Base-by-base conservation (phyloP, 768 basidiomycete genomes). In the Pilatotrama ljubarskyi region DNA sequence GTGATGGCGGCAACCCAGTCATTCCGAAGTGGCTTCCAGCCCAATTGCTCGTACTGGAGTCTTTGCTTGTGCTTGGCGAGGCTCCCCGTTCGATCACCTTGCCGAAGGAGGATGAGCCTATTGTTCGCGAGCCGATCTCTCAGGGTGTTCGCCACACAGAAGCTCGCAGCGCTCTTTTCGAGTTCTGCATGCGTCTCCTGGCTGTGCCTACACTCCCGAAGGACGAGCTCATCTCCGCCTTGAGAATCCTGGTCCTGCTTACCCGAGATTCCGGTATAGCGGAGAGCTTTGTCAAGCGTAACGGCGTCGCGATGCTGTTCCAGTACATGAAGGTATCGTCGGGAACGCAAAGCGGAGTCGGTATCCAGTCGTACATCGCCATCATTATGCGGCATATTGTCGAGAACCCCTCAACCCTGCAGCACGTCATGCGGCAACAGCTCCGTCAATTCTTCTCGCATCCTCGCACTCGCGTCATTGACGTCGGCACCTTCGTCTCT, bases 331-430 rank as follows among this genome's bases (percentile, higher is more conserved):
- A 84, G 64, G 74, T 78, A 17, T 75, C 80, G 5, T 77, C 85
- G 0, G 80, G 86, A 15, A 84, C 86, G 9, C 62, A 73, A 2
- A 70, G 70, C 22, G 68, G 71, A 10, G 72, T 78, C 26, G 87
- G 89, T 18, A 88, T 87, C 63, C 92, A 93, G 46, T 86, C 90
- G 0, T 93, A 94, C 71, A 83, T 94, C 54, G 86, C 87, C 41
- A 90, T 89, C 67, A 90, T 98, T 61, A 78, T 98, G n/a, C 88
- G 97, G 7, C 97, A 99, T 69, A 75, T 93, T 52, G 84, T 95
- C 49, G 97, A 99, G 74, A 92, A 95, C 63, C 67, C 79, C 2
- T 69, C 75, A 2, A 82, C 80, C 8, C 71, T 98, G 42, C 81
- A 84, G 56, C 77, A 76, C 10, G 80, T 92, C 65, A 95, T 99